These are phyloP conservation scores for Medicago arabica DNA, from an alignment of 306 rosid species.

Conservation along the genomic window DNA sequence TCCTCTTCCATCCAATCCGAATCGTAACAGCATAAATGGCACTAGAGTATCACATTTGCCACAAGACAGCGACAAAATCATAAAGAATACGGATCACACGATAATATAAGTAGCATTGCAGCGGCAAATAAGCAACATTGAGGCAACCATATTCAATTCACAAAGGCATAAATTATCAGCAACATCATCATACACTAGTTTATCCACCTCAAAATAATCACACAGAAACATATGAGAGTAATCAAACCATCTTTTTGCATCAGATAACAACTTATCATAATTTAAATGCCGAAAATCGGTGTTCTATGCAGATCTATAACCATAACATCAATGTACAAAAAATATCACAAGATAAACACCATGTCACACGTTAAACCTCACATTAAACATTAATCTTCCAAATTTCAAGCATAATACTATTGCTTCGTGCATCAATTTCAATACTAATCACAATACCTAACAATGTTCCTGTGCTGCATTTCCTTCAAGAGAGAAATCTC, in stretches of 20 bases:
- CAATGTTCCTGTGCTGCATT: slow-evolving; percentile 91
- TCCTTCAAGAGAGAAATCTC: slow-evolving; percentile 91
- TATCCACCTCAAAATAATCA: slow-evolving; percentile 21
- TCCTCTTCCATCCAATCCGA: slow-evolving; percentile 8
- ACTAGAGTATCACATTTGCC: slow-evolving; percentile 2
- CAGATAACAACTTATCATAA: neutral
- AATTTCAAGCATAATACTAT: neutral
- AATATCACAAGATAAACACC: slow-evolving; percentile 4
- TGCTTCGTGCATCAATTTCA: slow-evolving; percentile 28
- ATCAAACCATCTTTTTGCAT: slow-evolving; percentile 31
- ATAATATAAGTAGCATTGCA: slow-evolving; percentile 2
- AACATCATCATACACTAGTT: slow-evolving; percentile 14
- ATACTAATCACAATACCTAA: slow-evolving; percentile 56
- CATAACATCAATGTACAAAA: neutral
- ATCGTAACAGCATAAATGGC: slow-evolving; percentile 4
- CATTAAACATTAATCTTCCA: neutral
- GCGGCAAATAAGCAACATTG: neutral
- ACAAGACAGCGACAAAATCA: neutral
- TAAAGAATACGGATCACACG: slow-evolving; percentile 5
- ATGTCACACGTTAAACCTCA: neutral
- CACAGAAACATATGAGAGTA: neutral
- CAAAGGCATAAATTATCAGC: slow-evolving; percentile 33
- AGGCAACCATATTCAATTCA: slow-evolving; percentile 14
- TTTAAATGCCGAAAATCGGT: neutral
- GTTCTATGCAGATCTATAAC: slow-evolving; percentile 29